These are phyloP conservation scores for Chondrus crispus DNA, from an alignment of 23 red algal genomes.

Conservation along the genomic window DNA sequence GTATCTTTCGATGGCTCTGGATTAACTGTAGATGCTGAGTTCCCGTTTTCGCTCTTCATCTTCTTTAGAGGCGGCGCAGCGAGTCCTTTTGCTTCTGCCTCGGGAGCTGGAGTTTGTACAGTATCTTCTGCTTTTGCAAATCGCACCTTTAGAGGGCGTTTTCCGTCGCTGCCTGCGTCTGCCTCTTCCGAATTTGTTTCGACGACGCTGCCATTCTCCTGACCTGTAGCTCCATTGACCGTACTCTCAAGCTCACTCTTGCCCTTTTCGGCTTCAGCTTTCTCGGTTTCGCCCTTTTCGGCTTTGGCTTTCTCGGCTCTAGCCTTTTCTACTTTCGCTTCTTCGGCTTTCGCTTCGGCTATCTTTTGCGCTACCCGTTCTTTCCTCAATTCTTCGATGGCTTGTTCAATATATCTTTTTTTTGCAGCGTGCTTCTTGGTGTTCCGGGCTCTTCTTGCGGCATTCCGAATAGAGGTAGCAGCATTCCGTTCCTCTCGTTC, in stretches of 20 bases:
- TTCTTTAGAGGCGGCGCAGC: neutral
- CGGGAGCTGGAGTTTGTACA: neutral
- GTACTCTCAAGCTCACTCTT: too few relatives aligned
- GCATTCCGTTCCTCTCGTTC: constrained; percentile 15
- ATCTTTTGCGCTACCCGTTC: neutral
- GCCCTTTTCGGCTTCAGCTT: neutral
- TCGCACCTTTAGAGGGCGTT: neutral
- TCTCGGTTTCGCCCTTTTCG: neutral
- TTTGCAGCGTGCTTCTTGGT: neutral
- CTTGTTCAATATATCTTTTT: constrained; percentile 28
- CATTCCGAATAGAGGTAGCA: neutral
- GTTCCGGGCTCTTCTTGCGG: neutral
- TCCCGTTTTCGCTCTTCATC: neutral
- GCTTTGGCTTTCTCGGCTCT: neutral
- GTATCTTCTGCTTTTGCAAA: neutral
- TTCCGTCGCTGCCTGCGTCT: neutral
- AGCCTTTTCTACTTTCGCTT: too few relatives aligned
- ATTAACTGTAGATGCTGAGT: too few relatives aligned
- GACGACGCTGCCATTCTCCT: neutral
- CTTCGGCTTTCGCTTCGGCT: neutral
- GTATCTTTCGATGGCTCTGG: neutral
- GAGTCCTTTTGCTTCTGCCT: neutral
- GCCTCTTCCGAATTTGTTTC: neutral
- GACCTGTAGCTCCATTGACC: too few relatives aligned
- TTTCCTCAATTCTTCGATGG: neutral